A percentile compares a stretch with the other conserved stretches of the same genome.
phyloP scores from a whole-genome alignment of 2,329 filamentous ascomycete species.

The Colletotrichum gigasporum region DNA sequence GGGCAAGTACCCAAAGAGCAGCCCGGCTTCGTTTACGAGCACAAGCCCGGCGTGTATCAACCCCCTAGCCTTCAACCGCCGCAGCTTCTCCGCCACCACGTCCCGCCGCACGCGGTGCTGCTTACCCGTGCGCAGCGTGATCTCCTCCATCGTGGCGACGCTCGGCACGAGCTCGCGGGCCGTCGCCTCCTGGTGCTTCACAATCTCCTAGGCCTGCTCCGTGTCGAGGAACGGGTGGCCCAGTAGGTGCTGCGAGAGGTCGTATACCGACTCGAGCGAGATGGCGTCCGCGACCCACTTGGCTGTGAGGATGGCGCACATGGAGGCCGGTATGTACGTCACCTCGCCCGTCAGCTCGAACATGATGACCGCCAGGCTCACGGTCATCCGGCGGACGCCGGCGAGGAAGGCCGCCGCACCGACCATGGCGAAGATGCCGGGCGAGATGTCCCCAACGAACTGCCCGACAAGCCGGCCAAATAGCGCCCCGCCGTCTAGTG shows the following conservation, averaged over 20 bases:
- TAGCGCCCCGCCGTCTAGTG: conserved; percentile 65
- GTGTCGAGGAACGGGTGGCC: conserved; percentile 67
- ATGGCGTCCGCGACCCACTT: conserved; percentile 68
- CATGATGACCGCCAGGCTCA: conserved; percentile 68
- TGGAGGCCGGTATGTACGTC: conserved; percentile 65
- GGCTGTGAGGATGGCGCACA: conserved; percentile 67
- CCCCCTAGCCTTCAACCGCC: conserved; percentile 55
- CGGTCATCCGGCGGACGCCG: conserved; percentile 67
- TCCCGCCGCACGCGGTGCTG: conserved; percentile 48
- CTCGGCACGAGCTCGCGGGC: conserved; percentile 62
- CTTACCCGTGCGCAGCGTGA: conserved; percentile 57
- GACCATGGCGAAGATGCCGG: conserved; percentile 70
- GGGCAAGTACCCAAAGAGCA: conserved; percentile 64
- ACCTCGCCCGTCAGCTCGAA: conserved; percentile 69
- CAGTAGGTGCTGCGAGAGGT: conserved; percentile 66
- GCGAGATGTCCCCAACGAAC: conserved; percentile 51
- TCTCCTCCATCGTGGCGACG: conserved; percentile 62
- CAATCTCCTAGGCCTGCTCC: conserved; percentile 49
- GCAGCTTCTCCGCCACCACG: conserved; percentile 55
- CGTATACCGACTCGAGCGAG: conserved; percentile 63
- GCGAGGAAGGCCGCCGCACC: conserved; percentile 67
- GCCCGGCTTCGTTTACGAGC: conserved; percentile 56
- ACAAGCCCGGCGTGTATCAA: conserved; percentile 68
- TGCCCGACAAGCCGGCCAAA: conserved; percentile 64
- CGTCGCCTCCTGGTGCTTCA: conserved; percentile 31